Base-by-base conservation (phyloP, 352 stramenopile species). In the Globisporangium camurandrum region DNA sequence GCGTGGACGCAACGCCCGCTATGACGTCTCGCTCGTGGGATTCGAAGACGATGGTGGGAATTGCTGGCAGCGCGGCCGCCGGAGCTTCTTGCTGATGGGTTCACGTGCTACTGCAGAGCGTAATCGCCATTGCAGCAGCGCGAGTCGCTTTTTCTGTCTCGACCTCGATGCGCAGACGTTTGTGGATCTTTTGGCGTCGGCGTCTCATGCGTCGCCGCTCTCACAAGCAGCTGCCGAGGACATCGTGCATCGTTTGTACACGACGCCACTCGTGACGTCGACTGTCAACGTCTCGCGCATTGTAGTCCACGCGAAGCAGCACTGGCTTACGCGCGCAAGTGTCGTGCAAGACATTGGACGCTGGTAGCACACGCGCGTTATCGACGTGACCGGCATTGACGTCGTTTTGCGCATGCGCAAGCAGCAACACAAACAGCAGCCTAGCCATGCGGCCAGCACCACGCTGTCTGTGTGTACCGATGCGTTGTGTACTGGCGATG, bases 181-280 rank as follows among this genome's bases (percentile, higher is more conserved):
- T 43, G 81, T 62, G 9, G 64, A 85, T 47, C 50, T 87, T 37
- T 56, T 84, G 7, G 49, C 56, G 1, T 49, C 62, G 22, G 56
- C n/a, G n/a, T n/a, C n/a, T n/a, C n/a, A 62, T 19, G 44, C 52
- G 14, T 40, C 58, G 26, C 41, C 85, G 14, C 47, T 47, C 0
- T n/a, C n/a, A n/a, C n/a, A n/a, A n/a, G n/a, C n/a, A n/a, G n/a
- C n/a, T n/a, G n/a, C n/a, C n/a, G n/a, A n/a, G n/a, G n/a, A n/a
- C n/a, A 83, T 71, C 55, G 62, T 85, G 46, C 69, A 87, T 40
- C 84, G 81, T 36, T 56, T 85, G 33, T 70, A 84, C 59, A 76
- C 55, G 16, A 81, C 71, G 14, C 71, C 65, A 4, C 82, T 85
- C 51, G 49, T 76, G 31, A 84, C 69, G 11, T 79, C 71, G 19